Percentiles rank a stretch among this genome's conserved stretches.
Evolutionary conservation across 139 green algal species (phyloP).

Genomic region (Marvania coccoides): DNA sequence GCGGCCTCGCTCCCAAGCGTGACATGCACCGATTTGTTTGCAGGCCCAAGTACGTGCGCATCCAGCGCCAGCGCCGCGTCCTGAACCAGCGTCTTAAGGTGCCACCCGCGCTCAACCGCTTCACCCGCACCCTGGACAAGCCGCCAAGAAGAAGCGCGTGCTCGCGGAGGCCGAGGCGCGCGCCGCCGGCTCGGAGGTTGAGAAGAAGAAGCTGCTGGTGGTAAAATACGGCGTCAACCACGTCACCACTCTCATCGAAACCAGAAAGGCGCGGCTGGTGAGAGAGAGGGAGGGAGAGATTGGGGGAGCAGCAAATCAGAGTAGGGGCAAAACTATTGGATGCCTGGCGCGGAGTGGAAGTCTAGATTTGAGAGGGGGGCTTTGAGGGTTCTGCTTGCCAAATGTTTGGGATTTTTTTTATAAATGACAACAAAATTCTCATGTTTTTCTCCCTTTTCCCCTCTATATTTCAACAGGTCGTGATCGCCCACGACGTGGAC

Average conservation of each 20-base stretch:
- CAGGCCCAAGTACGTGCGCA: conserved; percentile 97
- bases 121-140: conserved; percentile 79
- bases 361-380: no score
- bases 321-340: no score
- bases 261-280: conserved; percentile 88
- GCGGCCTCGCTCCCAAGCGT: conserved; percentile 64
- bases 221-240: conserved; percentile 99
- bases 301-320: no score
- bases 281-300: no score
- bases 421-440: no score
- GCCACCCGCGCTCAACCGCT: conserved; percentile 71
- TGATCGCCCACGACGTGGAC: conserved; percentile 98
- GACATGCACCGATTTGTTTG: conserved; percentile 95
- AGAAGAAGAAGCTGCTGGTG: conserved; percentile 90
- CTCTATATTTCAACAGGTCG: no score
- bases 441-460: no score
- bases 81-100: conserved; percentile 89
- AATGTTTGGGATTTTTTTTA: no score
- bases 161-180: conserved; percentile 65
- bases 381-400: no score
- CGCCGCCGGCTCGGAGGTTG: conserved; percentile 48
- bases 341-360: no score
- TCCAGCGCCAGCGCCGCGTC: conserved; percentile 90
- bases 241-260: conserved; percentile 92
- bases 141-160: conserved; percentile 87